Evolutionary conservation across 371 early-diverging fungal genomes (phyloP).

Genomic region (Apophysomyces variabilis): DNA sequence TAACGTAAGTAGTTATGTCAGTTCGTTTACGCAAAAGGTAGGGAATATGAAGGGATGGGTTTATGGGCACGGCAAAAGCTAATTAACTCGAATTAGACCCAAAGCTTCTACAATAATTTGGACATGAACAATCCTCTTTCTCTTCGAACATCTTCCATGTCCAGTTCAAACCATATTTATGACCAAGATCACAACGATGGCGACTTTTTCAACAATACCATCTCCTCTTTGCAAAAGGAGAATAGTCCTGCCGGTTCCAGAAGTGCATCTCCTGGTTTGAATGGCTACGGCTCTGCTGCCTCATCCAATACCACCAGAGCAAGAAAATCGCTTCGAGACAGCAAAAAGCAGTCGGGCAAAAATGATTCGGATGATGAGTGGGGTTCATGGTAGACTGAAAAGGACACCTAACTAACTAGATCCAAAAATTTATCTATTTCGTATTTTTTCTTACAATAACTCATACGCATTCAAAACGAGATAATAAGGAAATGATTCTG

Average conservation of each 20-base stretch:
- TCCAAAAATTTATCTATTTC: neutral
- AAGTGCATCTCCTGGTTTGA: conserved; percentile 38
- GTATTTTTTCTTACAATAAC: neutral
- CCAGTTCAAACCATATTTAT: conserved; percentile 22
- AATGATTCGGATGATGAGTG: conserved; percentile 64
- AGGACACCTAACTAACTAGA: conserved; percentile 5
- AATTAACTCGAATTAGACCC: conserved; percentile 15
- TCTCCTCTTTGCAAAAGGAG: conserved; percentile 40
- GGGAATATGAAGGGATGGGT: neutral
- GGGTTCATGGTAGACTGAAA: conserved; percentile 49
- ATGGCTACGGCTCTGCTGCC: conserved; percentile 19
- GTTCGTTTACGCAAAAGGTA: conserved; percentile 73
- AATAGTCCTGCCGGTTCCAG: conserved; percentile 36
- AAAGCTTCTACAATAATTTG: conserved; percentile 26
- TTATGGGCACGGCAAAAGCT: neutral
- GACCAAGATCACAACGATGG: conserved; percentile 32
- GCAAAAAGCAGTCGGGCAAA: conserved; percentile 31
- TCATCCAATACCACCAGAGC: conserved; percentile 33
- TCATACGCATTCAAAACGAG: neutral
- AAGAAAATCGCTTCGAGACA: conserved; percentile 42
- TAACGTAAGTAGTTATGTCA: conserved; percentile 73
- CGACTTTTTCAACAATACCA: conserved; percentile 54
- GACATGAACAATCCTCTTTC: conserved; percentile 19
- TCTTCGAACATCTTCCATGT: conserved; percentile 14
- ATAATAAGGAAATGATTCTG: neutral